Conservation (phyloP, 768 basidiomycete species). For the Heimioporus sp. region DNA sequence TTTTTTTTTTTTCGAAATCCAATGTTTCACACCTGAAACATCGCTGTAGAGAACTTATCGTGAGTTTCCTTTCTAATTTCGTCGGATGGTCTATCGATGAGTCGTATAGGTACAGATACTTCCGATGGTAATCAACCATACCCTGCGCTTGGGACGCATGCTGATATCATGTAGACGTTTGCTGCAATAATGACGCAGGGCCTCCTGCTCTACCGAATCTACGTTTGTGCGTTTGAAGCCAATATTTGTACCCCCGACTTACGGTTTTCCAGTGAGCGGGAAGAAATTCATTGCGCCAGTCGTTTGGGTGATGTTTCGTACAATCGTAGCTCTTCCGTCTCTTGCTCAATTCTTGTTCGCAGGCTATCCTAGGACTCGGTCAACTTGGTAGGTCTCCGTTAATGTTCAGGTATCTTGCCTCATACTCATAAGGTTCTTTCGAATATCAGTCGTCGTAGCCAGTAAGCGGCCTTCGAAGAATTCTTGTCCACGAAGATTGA, state of each 20-base stretch:
- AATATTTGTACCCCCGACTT: too few relatives aligned
- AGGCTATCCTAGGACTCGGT: neutral
- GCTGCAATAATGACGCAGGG: neutral
- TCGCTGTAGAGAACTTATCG: neutral
- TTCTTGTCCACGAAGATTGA: neutral
- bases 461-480: neutral
- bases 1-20: neutral
- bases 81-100: neutral
- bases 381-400: neutral
- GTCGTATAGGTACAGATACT: neutral
- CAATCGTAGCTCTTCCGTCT: too few relatives aligned
- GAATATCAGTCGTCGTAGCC: neutral
- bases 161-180: neutral
- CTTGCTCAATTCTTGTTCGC: neutral
- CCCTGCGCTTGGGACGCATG: too few relatives aligned
- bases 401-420: neutral
- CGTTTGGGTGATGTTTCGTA: neutral
- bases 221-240: neutral
- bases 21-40: too few relatives aligned
- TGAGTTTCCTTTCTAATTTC: neutral
- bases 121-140: neutral
- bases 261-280: neutral
- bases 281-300: neutral
- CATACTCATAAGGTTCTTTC: neutral
- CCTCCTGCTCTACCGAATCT: neutral